Conservation (phyloP, 495 filamentous ascomycete species). For the Penicillium cosmopolitanum region DNA sequence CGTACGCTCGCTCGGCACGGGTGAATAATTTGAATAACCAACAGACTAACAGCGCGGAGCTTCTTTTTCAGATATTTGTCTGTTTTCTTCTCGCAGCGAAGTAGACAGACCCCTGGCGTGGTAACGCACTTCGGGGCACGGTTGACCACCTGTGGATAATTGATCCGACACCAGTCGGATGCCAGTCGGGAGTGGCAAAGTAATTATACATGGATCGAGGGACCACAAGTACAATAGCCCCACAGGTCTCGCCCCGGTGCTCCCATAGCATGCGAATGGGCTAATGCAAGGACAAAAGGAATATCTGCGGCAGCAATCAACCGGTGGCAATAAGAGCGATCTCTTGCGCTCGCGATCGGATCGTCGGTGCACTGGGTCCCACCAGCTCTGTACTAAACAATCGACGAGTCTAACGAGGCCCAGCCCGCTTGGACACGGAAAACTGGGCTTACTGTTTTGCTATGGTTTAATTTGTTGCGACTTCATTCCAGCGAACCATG, state of each 20-base stretch:
- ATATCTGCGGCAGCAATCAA: constrained; percentile 22
- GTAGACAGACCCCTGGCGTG: neutral
- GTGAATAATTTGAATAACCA: neutral
- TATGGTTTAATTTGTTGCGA: constrained; percentile 9
- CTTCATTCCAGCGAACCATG: constrained; percentile 5
- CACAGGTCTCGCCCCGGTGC: neutral
- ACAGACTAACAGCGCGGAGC: neutral
- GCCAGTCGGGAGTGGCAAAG: neutral
- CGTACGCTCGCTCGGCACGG: neutral
- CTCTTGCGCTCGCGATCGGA: constrained; percentile 17
- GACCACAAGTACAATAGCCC: constrained; percentile 3
- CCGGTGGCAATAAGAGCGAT: constrained; percentile 30
- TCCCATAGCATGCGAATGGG: neutral
- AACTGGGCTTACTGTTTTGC: neutral
- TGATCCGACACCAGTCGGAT: neutral
- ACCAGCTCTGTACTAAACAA: neutral
- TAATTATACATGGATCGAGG: neutral
- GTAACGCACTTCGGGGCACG: neutral
- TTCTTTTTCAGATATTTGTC: neutral
- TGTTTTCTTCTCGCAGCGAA: neutral
- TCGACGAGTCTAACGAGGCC: neutral
- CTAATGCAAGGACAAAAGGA: constrained; percentile 34
- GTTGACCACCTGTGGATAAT: neutral
- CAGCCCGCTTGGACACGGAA: neutral
- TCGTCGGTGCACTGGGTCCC: constrained; percentile 12